Evolutionary conservation across 305 asterid species (phyloP), one percentile per base, ranked within the genome.

Genomic region (Plantago coronopus): DNA sequence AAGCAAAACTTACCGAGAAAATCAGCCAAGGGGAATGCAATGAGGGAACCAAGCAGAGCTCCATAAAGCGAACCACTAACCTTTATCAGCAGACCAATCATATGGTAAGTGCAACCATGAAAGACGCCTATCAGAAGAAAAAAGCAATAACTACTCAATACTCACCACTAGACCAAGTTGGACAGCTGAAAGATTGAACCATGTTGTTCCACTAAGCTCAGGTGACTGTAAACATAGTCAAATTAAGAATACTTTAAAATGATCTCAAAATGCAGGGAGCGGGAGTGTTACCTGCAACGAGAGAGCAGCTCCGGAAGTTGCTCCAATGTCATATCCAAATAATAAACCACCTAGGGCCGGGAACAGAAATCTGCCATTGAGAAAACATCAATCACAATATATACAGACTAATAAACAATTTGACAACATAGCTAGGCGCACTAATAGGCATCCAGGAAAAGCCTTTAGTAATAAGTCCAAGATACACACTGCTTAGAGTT

Each of bases 1-100:
- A 64, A 22, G 59, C 63, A 68, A 66, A 48, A 42, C 63, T 18
- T 87, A 93, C 98, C 98, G 7, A 93, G 89, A 83, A 87, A 89
- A 87, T 93, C 98, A 57, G 98, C 81, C 45, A 93, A 25, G 38
- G 97, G 91, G 70, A 76, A 93, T 48, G 81, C 96, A 62, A 81
- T 77, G 70, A 87, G 74, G 61, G 97, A 93, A 66, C 97, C 97
- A 59, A 85, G 68, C 77, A 93, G 95, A 74, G 98, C 98, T 79
- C 98, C 98, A 74, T 93, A 89, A 29, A 93, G 98, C 71, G 98
- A 93, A 42, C 98, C 97, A 34, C 97, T 88, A 57, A 93, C 98
- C 98, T 93, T 72, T 50, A 75, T 65, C 64, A 60, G 22, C 18
- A 50, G 62, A 61, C 50, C 72, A 64, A 64, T 47, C 43, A 70